Evolutionary conservation across 2,329 filamentous ascomycete genomes (phyloP).

Genomic region (Xylaria sp.): DNA sequence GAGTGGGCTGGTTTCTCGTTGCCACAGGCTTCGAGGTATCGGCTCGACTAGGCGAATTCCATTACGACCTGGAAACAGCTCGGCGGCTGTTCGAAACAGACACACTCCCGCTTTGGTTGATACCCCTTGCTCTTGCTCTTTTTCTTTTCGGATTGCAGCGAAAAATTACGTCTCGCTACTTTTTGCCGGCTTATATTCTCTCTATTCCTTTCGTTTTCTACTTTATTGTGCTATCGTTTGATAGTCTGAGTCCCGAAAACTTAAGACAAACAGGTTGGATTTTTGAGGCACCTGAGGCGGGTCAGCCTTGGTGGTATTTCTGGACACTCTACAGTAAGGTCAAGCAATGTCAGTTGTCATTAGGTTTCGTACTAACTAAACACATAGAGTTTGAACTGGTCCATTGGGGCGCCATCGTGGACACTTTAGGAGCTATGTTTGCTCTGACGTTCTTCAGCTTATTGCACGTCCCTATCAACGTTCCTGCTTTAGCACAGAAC

Average conservation of each 20-base stretch:
- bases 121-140: constrained; percentile 81
- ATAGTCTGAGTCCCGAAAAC: constrained; percentile 72
- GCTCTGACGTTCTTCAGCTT: constrained; percentile 98
- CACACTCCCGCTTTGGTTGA: constrained; percentile 83
- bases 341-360: background rate
- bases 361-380: constrained; percentile 40
- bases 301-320: constrained; percentile 96
- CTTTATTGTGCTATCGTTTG: constrained; percentile 76
- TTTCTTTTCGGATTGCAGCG: constrained; percentile 80
- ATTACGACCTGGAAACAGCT: constrained; percentile 82
- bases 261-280: constrained; percentile 87
- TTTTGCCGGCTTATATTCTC: constrained; percentile 89
- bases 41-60: constrained; percentile 84
- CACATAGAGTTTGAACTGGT: constrained; percentile 79
- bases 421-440: constrained; percentile 93
- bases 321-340: constrained; percentile 90
- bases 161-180: constrained; percentile 82
- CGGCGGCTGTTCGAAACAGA: constrained; percentile 77
- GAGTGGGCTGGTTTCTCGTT: constrained; percentile 94
- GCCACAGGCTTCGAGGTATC: constrained; percentile 95
- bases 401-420: constrained; percentile 83
- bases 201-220: constrained; percentile 81
- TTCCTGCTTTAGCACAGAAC: constrained; percentile 90
- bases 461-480: constrained; percentile 97
- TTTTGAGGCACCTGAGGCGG: constrained; percentile 84